Evolutionary conservation across 2,329 filamentous ascomycete genomes (phyloP), one percentile per base, ranked within the genome.

Genomic region (Claviceps sp.): DNA sequence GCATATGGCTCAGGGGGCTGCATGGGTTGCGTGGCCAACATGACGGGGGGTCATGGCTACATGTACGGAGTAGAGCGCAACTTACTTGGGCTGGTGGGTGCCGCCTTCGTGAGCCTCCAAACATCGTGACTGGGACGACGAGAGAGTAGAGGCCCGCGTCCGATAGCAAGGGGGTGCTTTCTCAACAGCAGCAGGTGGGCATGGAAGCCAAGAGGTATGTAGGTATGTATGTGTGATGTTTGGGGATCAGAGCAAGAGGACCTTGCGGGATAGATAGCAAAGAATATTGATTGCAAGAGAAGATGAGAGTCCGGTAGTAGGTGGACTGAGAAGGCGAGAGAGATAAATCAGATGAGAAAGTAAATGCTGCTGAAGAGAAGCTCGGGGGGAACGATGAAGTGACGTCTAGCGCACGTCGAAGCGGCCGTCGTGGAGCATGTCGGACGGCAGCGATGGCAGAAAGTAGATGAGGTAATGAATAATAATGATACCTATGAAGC

Each of bases 101-200:
- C 62, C 71, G 72, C 65, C 70, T 75, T 66, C 71, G 71, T 57
- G 74, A 74, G 59, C 70, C 61, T 58, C 67, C 72, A 64, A 79
- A 78, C 76, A 76, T 76, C 58, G 55, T 57, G 59, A 48, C 30
- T 34, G 18, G 49, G 4, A 47, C 38, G 44, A 44, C 18, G 48
- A 40, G 34, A 36, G 42, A 37, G 34, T 18, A 46, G 41, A 49
- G 49, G 47, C 49, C 40, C 42, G 49, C 11, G 18, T 41, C 47
- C 49, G 49, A 44, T 16, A 26, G 26, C 36, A 30, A 49, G 41
- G 47, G 37, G 30, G 46, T 53, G 53, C 53, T 50, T 49, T 53
- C 53, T 54, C 53, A 50, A 53, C 53, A 54, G 53, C 51, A 54
- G 53, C 53, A 54, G 45, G 36, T 48, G 50, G 53, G 53, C 51